Conservation (phyloP, 2,329 filamentous ascomycete genomes). For the Colletotrichum tropicale region DNA sequence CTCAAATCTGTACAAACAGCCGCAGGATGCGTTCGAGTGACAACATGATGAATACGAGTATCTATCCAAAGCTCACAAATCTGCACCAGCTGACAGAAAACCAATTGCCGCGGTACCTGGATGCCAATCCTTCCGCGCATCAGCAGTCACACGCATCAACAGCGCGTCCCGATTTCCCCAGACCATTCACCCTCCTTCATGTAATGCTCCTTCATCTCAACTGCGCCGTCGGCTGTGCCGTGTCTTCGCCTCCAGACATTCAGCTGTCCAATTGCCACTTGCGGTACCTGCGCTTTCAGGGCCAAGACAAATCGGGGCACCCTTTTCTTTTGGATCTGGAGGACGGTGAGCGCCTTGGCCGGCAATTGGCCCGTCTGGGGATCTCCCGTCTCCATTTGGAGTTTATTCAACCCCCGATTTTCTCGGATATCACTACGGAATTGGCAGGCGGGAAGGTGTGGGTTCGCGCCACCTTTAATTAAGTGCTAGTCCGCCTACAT, state of each 20-base stretch:
- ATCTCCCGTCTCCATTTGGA: conserved; percentile 8
- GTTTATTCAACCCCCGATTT: background rate
- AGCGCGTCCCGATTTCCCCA: background rate
- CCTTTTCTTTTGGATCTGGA: background rate
- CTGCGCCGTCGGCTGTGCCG: background rate
- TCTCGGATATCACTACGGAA: conserved; percentile 5
- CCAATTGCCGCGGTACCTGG: background rate
- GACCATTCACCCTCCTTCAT: background rate
- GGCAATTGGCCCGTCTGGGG: conserved; percentile 6
- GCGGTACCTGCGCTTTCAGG: background rate
- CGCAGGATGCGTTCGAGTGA: background rate
- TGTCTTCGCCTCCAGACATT: background rate
- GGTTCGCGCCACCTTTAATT: background rate
- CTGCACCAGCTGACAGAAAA: background rate
- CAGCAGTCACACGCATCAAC: background rate
- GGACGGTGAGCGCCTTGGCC: background rate
- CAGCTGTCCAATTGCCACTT: background rate
- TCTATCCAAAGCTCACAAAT: too few relatives aligned
- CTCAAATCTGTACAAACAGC: background rate
- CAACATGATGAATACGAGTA: background rate
- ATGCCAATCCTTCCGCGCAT: background rate
- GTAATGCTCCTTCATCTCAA: background rate
- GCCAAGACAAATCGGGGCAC: background rate
- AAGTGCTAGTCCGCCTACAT: background rate
- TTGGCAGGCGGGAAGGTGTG: conserved; percentile 5